phyloP scores from a whole-genome alignment of 345 rosid species.

The Lumnitzera racemosa region DNA sequence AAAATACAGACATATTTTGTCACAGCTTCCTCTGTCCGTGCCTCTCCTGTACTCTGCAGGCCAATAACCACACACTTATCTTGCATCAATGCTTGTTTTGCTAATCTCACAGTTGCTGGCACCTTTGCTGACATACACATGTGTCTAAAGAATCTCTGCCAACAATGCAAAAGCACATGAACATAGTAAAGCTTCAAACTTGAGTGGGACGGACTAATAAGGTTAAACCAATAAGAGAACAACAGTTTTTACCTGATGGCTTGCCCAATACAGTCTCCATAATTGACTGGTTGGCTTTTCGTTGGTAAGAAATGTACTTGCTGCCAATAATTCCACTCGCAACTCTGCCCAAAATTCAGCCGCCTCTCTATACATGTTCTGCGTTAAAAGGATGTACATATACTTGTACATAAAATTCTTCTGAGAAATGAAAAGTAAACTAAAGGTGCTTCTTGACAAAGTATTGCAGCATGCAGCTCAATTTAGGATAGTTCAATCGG shows the following conservation, averaged over 20 bases:
- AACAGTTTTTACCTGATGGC: slow-evolving; percentile 70
- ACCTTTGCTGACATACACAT: slow-evolving; percentile 99
- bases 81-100: slow-evolving; percentile 63
- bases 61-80: slow-evolving; percentile 94
- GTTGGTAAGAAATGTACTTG: slow-evolving; percentile 64
- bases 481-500: no score
- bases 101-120: slow-evolving; percentile 82
- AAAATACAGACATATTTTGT: slow-evolving; percentile 75
- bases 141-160: slow-evolving; percentile 97
- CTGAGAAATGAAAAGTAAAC: slow-evolving; percentile 1
- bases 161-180: slow-evolving; percentile 13
- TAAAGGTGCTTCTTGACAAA: background rate
- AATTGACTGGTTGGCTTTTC: slow-evolving; percentile 93
- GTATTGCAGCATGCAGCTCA: no score
- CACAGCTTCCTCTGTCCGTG: slow-evolving; percentile 97
- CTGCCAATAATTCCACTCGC: slow-evolving; percentile 88
- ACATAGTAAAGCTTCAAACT: background rate
- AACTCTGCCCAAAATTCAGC: slow-evolving; percentile 99
- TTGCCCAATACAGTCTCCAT: slow-evolving; percentile 98
- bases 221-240: slow-evolving; percentile 8
- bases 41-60: slow-evolving; percentile 99
- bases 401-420: background rate
- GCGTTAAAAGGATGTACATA: background rate
- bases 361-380: slow-evolving; percentile 91
- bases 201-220: background rate